A percentile compares a stretch with the other conserved stretches of the same genome.
phyloP scores from a whole-genome alignment of 1,139 yeast genomes.

The Candida labiduridarum region DNA sequence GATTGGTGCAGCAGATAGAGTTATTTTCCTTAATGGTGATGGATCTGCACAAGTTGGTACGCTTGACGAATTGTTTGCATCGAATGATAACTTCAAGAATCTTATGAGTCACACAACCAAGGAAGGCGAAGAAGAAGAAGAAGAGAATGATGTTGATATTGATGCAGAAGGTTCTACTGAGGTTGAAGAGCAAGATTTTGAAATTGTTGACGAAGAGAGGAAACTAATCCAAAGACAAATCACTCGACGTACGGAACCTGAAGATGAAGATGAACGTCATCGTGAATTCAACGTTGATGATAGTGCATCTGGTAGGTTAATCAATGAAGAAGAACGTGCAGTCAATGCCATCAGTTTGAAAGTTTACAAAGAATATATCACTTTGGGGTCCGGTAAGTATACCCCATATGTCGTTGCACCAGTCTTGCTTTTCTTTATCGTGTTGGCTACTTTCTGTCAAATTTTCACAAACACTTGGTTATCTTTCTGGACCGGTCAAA shows the following conservation, averaged over 20 bases:
- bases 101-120: conserved; percentile 49
- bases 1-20: conserved; percentile 42
- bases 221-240: conserved; percentile 23
- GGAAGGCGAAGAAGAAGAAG: conserved; percentile 25
- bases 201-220: conserved; percentile 24
- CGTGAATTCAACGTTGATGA: conserved; percentile 26
- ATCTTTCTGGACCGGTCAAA: conserved; percentile 74
- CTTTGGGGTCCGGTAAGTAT: conserved; percentile 57
- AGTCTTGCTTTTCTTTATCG: conserved; percentile 26
- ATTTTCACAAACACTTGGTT: conserved; percentile 81
- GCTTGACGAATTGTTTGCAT: conserved; percentile 34
- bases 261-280: conserved; percentile 23
- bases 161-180: no score
- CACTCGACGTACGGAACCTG: conserved; percentile 14
- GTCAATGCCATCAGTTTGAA: conserved; percentile 36
- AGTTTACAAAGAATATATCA: conserved; percentile 48
- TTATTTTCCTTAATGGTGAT: conserved; percentile 47
- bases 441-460: conserved; percentile 57
- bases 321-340: conserved; percentile 38
- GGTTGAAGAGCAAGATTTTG: conserved; percentile 11
- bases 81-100: conserved; percentile 47
- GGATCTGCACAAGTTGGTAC: conserved; percentile 43
- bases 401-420: conserved; percentile 24
- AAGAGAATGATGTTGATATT: conserved; percentile 10
- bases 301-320: conserved; percentile 32